phyloP scores from a whole-genome alignment of 2,329 filamentous ascomycete genomes.

The Cordyceps javanica region DNA sequence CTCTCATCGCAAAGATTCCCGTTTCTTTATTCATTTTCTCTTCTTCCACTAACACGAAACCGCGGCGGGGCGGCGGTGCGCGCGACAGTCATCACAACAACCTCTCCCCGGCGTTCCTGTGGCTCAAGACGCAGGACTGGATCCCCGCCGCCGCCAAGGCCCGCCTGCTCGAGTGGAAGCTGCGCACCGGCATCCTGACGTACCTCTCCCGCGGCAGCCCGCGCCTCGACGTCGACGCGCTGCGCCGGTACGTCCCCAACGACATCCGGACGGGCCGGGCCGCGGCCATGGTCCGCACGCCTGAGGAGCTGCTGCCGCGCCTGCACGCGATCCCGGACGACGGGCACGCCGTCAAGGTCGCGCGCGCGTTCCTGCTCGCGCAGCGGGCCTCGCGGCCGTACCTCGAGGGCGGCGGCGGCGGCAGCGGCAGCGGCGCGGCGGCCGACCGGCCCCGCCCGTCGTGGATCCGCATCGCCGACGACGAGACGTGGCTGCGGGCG shows the following conservation, averaged over 20 bases:
- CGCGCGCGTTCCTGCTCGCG: constrained; percentile 62
- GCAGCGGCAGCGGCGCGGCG: too few relatives aligned
- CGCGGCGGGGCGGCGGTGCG: not conserved
- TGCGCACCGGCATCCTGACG: constrained; percentile 64
- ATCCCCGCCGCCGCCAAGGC: constrained; percentile 54
- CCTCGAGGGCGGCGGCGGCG: too few relatives aligned
- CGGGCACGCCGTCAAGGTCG: constrained; percentile 73
- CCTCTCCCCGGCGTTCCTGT: constrained; percentile 63
- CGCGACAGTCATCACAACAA: constrained; percentile 67
- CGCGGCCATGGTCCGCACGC: constrained; percentile 34
- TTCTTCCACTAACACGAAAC: not conserved
- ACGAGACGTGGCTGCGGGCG: constrained; percentile 54
- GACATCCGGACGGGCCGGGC: constrained; percentile 19
- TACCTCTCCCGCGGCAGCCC: constrained; percentile 66
- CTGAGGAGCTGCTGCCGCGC: constrained; percentile 42
- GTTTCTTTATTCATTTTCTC: not conserved
- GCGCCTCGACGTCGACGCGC: constrained; percentile 50
- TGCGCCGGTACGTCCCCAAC: constrained; percentile 54
- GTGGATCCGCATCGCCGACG: constrained; percentile 47
- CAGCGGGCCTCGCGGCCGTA: constrained; percentile 44
- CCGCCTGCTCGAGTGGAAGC: constrained; percentile 76
- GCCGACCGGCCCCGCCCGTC: constrained; percentile 25
- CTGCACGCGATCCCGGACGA: constrained; percentile 58
- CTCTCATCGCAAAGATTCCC: too few relatives aligned
- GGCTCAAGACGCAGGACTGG: constrained; percentile 56